These are phyloP conservation scores for Jasminum sambac DNA, from an alignment of 257 asterid species.

Conservation along the genomic window DNA sequence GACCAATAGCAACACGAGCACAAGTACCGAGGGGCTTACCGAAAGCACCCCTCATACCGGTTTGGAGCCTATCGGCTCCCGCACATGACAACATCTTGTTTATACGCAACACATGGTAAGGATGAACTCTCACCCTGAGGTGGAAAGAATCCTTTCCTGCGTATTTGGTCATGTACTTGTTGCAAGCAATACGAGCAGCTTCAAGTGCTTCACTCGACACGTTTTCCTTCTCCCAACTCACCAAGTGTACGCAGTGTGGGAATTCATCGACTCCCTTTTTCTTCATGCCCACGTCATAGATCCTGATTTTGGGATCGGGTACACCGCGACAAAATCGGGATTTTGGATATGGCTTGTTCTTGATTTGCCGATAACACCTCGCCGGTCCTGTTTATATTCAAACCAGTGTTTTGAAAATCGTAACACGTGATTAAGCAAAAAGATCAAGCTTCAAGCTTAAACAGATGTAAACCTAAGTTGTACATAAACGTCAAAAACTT, in stretches of 20 bases:
- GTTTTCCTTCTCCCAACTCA: constrained; percentile 32
- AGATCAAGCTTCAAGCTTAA: too few species aligned
- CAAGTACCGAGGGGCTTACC: constrained; percentile 30
- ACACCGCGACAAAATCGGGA: constrained; percentile 30
- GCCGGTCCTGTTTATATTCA: constrained; percentile 35
- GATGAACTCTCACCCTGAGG: constrained; percentile 31
- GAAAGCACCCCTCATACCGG: constrained; percentile 30
- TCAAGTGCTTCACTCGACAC: constrained; percentile 28
- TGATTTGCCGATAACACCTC: constrained; percentile 30
- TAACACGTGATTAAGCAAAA: background rate
- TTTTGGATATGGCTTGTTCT: constrained; percentile 29
- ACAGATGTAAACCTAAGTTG: too few species aligned
- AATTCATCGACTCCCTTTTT: constrained; percentile 28
- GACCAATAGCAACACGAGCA: constrained; percentile 32
- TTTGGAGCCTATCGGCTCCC: constrained; percentile 33
- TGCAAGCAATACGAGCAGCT: constrained; percentile 30
- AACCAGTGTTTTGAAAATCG: too few species aligned
- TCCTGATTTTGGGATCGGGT: constrained; percentile 29
- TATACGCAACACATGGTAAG: constrained; percentile 28
- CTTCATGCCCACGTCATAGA: constrained; percentile 31
- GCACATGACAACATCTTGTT: constrained; percentile 33
- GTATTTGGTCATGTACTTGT: constrained; percentile 31
- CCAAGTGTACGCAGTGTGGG: constrained; percentile 28
- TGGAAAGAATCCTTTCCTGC: constrained; percentile 29
- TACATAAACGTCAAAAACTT: too few species aligned